phyloP scores from a whole-genome alignment of 768 basidiomycete genomes.

The Cyclocybe cylindracea region DNA sequence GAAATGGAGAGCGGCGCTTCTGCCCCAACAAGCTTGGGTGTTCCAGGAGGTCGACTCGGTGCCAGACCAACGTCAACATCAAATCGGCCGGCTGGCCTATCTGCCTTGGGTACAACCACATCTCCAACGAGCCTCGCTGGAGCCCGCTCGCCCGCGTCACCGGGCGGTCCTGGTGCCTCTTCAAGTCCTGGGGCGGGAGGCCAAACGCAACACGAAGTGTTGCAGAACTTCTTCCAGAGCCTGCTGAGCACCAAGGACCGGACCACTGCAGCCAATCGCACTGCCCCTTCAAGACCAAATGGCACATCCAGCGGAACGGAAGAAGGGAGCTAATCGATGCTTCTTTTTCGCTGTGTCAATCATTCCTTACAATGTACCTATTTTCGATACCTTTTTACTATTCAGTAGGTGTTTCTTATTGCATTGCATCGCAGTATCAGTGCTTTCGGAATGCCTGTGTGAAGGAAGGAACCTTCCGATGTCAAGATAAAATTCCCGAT shows the following conservation, averaged over 20 bases:
- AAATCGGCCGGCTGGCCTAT: slow-evolving; percentile 38
- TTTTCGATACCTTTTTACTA: slow-evolving; percentile 1
- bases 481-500: not conserved
- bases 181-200: slow-evolving; percentile 34
- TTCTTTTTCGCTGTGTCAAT: slow-evolving; percentile 6
- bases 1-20: slow-evolving; percentile 77
- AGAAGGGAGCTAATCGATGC: slow-evolving; percentile 32
- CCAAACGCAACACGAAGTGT: slow-evolving; percentile 79
- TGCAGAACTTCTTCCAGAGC: slow-evolving; percentile 89
- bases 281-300: slow-evolving; percentile 23
- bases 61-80: slow-evolving; percentile 22
- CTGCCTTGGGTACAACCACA: slow-evolving; percentile 36
- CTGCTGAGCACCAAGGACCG: slow-evolving; percentile 73
- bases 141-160: slow-evolving; percentile 39
- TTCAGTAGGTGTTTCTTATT: not conserved
- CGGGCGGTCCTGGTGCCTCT: slow-evolving; percentile 24
- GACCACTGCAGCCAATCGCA: slow-evolving; percentile 16
- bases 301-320: slow-evolving; percentile 34
- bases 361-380: too few relatives aligned
- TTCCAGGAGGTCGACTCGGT: slow-evolving; percentile 25
- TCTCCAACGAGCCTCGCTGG: slow-evolving; percentile 27
- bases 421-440: slow-evolving; percentile 1
- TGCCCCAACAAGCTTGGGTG: slow-evolving; percentile 16
- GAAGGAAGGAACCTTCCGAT: not conserved
- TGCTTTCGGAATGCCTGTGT: not conserved